Evolutionary conservation across 192 early-diverging fungal genomes (phyloP).

Genomic region (Coemansia sp.): DNA sequence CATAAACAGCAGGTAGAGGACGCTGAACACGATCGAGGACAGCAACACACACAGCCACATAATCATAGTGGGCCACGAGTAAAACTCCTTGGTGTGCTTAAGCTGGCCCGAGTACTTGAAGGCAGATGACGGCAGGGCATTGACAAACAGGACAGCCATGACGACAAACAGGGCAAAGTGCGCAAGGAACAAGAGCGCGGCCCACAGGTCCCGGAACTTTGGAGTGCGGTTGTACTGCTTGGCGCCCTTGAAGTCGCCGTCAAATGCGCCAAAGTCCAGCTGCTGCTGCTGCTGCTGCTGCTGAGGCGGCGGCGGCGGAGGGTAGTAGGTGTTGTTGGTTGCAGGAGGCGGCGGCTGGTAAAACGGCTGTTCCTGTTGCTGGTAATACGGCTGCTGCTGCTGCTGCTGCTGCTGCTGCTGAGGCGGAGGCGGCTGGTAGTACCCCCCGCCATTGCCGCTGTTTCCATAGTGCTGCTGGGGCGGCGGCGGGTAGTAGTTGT

Average conservation of each 20-base stretch:
- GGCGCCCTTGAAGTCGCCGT: constrained; percentile 40
- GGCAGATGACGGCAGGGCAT: constrained; percentile 40
- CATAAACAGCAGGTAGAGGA: constrained; percentile 57
- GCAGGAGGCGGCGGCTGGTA: constrained; percentile 11
- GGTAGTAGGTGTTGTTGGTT: neutral
- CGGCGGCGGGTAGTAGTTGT: constrained; percentile 20
- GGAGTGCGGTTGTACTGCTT: constrained; percentile 51
- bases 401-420: constrained; percentile 8
- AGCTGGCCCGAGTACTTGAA: constrained; percentile 39
- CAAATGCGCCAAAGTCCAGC: constrained; percentile 4
- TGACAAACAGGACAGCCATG: constrained; percentile 41
- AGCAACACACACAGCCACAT: constrained; percentile 52
- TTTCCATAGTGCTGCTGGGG: constrained; percentile 7
- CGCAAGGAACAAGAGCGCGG: constrained; percentile 45
- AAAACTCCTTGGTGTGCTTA: constrained; percentile 37
- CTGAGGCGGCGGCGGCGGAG: constrained; percentile 14
- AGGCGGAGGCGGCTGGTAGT: constrained; percentile 10
- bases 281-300: constrained; percentile 4
- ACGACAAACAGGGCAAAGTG: constrained; percentile 52
- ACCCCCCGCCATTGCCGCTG: constrained; percentile 11
- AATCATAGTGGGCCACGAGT: constrained; percentile 55
- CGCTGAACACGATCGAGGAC: constrained; percentile 56
- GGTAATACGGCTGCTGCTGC: constrained; percentile 10
- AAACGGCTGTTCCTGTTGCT: constrained; percentile 17
- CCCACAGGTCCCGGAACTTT: constrained; percentile 55